Evolutionary conservation across 441 rosid genomes (phyloP).

Genomic region (Brassica hybrid): DNA sequence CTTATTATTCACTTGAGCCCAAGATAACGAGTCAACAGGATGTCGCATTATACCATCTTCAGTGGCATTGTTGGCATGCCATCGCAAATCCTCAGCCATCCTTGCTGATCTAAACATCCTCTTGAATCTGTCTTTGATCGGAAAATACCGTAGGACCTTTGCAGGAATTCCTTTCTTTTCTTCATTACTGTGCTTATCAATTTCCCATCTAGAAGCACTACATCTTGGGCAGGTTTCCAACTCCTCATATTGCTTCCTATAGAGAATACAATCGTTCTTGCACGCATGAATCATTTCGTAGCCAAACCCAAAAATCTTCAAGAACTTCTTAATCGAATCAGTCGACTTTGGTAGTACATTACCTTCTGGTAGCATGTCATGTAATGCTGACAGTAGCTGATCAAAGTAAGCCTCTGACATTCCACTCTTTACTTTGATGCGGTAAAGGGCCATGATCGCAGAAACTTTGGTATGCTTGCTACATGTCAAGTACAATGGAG

Average conservation of each 20-base stretch:
- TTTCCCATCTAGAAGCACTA: not conserved
- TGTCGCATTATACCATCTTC: not conserved
- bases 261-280: not conserved
- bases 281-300: not conserved
- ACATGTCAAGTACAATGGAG: not conserved
- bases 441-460: not conserved
- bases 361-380: not conserved
- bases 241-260: not conserved
- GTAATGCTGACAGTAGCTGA: not conserved
- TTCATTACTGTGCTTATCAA: not conserved
- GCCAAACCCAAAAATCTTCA: slow-evolving; percentile 8
- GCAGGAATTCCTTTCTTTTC: not conserved
- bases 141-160: not conserved
- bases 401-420: not conserved
- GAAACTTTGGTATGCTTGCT: not conserved
- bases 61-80: not conserved
- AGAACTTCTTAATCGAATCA: not conserved
- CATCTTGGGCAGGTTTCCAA: not conserved
- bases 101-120: not conserved
- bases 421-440: not conserved
- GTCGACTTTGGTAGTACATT: not conserved
- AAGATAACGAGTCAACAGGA: not conserved
- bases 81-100: not conserved
- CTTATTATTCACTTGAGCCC: slow-evolving; percentile 1
- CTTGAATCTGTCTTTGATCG: not conserved